Percentiles rank a stretch among this genome's conserved stretches.
These are phyloP conservation scores for Sphaerosporella brunnea DNA, from an alignment of 495 filamentous ascomycete species.

Conservation along the genomic window DNA sequence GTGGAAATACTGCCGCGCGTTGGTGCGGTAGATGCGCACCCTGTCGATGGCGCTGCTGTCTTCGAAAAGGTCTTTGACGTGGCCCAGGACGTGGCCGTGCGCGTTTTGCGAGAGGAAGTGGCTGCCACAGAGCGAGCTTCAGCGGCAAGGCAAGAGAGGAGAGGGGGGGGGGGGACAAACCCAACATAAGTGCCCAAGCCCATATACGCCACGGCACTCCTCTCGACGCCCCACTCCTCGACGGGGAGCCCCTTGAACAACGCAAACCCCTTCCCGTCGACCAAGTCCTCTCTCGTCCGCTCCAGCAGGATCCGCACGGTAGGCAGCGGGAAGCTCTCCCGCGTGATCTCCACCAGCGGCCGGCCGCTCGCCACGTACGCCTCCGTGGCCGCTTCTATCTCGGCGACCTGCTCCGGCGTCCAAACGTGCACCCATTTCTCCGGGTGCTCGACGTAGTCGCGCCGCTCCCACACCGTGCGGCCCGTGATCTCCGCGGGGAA, in stretches of 20 bases:
- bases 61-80: slow-evolving; percentile 79
- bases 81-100: slow-evolving; percentile 72
- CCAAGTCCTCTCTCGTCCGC: slow-evolving; percentile 45
- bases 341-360: slow-evolving; percentile 31
- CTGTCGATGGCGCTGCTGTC: slow-evolving; percentile 62
- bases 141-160: background rate
- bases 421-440: slow-evolving; percentile 65
- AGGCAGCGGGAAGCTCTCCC: slow-evolving; percentile 45
- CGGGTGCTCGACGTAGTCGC: slow-evolving; percentile 48
- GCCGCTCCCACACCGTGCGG: slow-evolving; percentile 58
- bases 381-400: slow-evolving; percentile 51
- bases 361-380: slow-evolving; percentile 42
- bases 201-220: slow-evolving; percentile 77
- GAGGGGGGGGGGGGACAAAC: background rate
- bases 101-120: slow-evolving; percentile 77
- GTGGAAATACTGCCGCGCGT: slow-evolving; percentile 68
- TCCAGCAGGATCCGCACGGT: slow-evolving; percentile 38
- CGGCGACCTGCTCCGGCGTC: slow-evolving; percentile 44
- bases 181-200: slow-evolving; percentile 74
- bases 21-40: slow-evolving; percentile 77
- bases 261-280: slow-evolving; percentile 77
- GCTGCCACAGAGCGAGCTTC: background rate
- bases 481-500: slow-evolving; percentile 62
- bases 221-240: slow-evolving; percentile 54
- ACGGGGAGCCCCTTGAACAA: slow-evolving; percentile 76